Evolutionary conservation across 495 filamentous ascomycete genomes (phyloP), one percentile per base, ranked within the genome.

Genomic region (Xylaria telfairii): DNA sequence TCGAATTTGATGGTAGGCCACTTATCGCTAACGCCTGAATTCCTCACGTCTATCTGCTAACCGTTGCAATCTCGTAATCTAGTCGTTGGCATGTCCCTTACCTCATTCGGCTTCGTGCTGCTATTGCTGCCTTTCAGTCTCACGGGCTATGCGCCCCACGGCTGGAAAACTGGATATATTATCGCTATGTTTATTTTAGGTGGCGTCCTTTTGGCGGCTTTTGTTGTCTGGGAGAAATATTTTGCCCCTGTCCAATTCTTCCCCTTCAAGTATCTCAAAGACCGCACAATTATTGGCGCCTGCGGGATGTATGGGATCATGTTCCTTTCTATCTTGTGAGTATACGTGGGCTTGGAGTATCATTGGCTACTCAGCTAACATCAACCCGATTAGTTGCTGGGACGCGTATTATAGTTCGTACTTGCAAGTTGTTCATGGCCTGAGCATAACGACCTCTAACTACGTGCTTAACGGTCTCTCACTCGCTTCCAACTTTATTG

Each of bases 391-490:
- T 28, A 62, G 59, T 26, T 64, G 61, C 65, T 72, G 77, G 67
- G 72, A 70, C 69, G 73, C 66, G 46, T 92, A 92, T 74, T 89
- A 92, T 65, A 87, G 86, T 71, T 92, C 90, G 47, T 93, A 90
- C 76, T 84, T 94, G 2, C 89, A 92, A 70, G 92, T 94, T 17
- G 92, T 93, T 6, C 87, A 90, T 61, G 81, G 83, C 61, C 83
- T 88, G 37, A 86, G 88, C 42, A 84, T 92, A 47, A 85, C 87
- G 30, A 85, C 87, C 12, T 88, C 91, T 12, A 90, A 89, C 42
- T 89, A 88, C 72, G 88, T 94, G 57, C 86, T 87, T n/a, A 86
- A 92, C 68, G 90, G 87, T 19, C 93, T 92, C 73, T 87, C 89
- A 28, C 92, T 94, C 71, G 85, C 89, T 5, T 88, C 90, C 0